Conservation (phyloP, 176 grass and related monocot genomes). For the Urochloa ruziziensis region DNA sequence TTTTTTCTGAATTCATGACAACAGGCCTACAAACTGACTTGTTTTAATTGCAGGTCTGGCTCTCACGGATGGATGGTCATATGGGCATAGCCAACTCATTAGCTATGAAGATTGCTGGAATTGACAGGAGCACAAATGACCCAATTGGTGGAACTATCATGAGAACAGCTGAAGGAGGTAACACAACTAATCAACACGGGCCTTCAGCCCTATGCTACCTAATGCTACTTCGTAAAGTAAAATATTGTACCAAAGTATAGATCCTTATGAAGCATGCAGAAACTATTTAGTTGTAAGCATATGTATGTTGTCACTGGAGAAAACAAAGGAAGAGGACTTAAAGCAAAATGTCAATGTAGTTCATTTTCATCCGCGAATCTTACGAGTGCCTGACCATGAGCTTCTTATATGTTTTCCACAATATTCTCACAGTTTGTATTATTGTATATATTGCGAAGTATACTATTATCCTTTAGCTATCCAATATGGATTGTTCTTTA, state of each 20-base stretch:
- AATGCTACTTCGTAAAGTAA: not conserved
- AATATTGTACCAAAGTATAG: too few species aligned
- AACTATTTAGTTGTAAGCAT: not conserved
- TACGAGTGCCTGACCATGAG: not conserved
- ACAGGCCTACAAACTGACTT: not conserved
- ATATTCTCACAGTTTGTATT: not conserved
- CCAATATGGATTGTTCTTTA: not conserved
- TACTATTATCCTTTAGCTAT: not conserved
- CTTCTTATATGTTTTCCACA: not conserved
- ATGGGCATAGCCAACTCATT: slow-evolving; percentile 87
- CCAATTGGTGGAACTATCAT: slow-evolving; percentile 77
- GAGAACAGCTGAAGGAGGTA: slow-evolving; percentile 75
- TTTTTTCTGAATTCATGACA: not conserved
- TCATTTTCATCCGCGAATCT: not conserved
- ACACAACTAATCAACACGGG: not conserved
- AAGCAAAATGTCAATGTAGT: not conserved
- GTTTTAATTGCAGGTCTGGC: slow-evolving; percentile 62
- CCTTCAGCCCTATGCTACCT: not conserved
- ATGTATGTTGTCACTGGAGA: not conserved
- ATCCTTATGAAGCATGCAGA: too few species aligned
- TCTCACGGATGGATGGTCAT: slow-evolving; percentile 86
- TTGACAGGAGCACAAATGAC: slow-evolving; percentile 51
- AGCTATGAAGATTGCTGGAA: slow-evolving; percentile 72
- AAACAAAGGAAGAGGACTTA: not conserved
- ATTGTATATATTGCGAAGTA: not conserved